A percentile compares a stretch with the other conserved stretches of the same genome.
These are phyloP conservation scores for Drechslerella dactyloides DNA, from an alignment of 2,329 filamentous ascomycete genomes.

Conservation along the genomic window DNA sequence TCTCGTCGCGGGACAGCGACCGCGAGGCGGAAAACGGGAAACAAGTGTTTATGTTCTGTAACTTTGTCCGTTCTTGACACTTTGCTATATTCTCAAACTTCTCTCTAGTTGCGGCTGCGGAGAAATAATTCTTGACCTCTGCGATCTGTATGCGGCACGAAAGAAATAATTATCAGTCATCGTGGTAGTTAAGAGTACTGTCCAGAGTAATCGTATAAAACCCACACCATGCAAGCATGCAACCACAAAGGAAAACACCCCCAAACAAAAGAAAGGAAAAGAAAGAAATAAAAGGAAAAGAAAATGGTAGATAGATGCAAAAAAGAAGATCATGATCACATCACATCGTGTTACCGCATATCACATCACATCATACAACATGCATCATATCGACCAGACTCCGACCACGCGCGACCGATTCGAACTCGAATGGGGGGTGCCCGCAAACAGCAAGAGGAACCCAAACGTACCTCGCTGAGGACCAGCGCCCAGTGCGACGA, in stretches of 20 bases:
- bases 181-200: neutral
- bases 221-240: too few relatives aligned
- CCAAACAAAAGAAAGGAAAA: neutral
- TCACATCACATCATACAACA: too few relatives aligned
- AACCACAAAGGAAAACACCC: neutral
- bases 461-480: constrained; percentile 67
- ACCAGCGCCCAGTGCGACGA: constrained; percentile 84
- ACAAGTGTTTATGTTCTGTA: constrained; percentile 62
- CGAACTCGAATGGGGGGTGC: neutral
- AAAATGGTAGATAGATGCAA: neutral
- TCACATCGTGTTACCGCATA: too few relatives aligned
- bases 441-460: neutral
- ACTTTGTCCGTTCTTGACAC: constrained; percentile 66
- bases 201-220: too few relatives aligned
- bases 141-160: constrained; percentile 66
- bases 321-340: too few relatives aligned
- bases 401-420: neutral
- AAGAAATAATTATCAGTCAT: constrained; percentile 1
- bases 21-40: constrained; percentile 77
- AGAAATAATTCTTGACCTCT: constrained; percentile 92
- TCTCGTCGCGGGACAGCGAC: constrained; percentile 74
- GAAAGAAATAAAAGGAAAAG: neutral
- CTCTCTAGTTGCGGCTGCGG: constrained; percentile 60
- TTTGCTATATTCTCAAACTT: constrained; percentile 63
- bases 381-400: too few relatives aligned